Percentiles rank a stretch among this genome's conserved stretches.
Evolutionary conservation across 768 basidiomycete genomes (phyloP).

Genomic region (Clathrus columnatus): DNA sequence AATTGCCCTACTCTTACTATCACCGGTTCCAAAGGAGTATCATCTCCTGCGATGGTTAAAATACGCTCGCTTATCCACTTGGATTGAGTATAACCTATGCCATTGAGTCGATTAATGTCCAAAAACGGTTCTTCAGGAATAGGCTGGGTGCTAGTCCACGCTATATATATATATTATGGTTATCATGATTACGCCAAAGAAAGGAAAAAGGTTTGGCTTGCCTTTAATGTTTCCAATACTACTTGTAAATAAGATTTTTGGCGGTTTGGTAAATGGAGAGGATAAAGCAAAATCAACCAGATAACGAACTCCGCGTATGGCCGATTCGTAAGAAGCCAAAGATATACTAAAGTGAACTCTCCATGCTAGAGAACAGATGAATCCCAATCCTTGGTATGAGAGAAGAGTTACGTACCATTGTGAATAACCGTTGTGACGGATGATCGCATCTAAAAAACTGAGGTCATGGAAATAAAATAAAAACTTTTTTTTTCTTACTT

Average conservation of each 20-base stretch:
- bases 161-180: not conserved
- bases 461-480: not conserved
- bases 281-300: conserved; percentile 8
- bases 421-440: conserved; percentile 32
- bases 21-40: conserved; percentile 11
- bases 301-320: not conserved
- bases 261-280: not conserved
- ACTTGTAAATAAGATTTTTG: conserved; percentile 13
- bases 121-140: not conserved
- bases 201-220: not conserved
- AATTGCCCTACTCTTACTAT: conserved; percentile 14
- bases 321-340: conserved; percentile 8
- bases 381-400: too few species aligned
- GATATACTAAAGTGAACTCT: conserved; percentile 10
- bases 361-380: conserved; percentile 4
- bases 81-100: conserved; percentile 3
- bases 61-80: conserved; percentile 16
- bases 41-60: conserved; percentile 9
- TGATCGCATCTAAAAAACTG: conserved; percentile 19
- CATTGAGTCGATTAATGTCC: not conserved
- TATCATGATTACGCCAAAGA: not conserved
- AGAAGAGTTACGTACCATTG: conserved; percentile 15
- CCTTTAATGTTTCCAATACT: not conserved
- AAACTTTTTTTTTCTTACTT: conserved; percentile 15
- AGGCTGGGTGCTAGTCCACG: not conserved